Evolutionary conservation across 768 basidiomycete species (phyloP), one percentile per base, ranked within the genome.

Genomic region (Hirschioporus abietinus): DNA sequence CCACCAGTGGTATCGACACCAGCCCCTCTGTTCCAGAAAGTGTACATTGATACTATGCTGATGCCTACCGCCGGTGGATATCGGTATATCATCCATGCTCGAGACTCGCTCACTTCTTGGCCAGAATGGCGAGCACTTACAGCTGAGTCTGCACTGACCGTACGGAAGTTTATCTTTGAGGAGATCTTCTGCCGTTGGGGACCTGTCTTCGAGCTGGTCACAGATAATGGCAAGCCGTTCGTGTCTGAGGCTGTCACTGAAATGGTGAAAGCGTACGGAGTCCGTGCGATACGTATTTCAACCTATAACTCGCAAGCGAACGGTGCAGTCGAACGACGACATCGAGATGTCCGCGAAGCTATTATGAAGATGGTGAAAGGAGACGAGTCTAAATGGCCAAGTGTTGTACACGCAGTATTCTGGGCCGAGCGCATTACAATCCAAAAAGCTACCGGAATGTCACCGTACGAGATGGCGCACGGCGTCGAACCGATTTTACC

Each of bases 291-390:
- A 17, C 66, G 71, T 0, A 81, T 83, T 1, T 79, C 76, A 0
- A 70, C 76, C 0, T 83, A 83, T 71, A 83, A 83, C 64, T 81
- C 77, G 0, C 74, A 71, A 1, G 78, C 79, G 0, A 83, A 84
- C n/a, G 75, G 82, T 0, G 66, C 76, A 0, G 71, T 82, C 0
- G 76, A 83, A n/a, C 59, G 71, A 0, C 70, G 68, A 1, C 74
- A 76, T 25, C 60, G 68, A 58, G 76, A 76, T 58, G 71, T 81
- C 9, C 69, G 75, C 0, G 70, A 82, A 66, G 72, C 77, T 0
- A 63, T 82, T 0, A 68, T 76, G 63, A 82, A 81, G 59, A 75
- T 77, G 0, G 70, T 72, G 2, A 71, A 74, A 5, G 75, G 78
- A 1, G 72, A 79, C 34, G 63, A 73, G 35, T 52, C 68, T 0